Conservation (phyloP, 305 asterid genomes). For the Coffea humblotiana region DNA sequence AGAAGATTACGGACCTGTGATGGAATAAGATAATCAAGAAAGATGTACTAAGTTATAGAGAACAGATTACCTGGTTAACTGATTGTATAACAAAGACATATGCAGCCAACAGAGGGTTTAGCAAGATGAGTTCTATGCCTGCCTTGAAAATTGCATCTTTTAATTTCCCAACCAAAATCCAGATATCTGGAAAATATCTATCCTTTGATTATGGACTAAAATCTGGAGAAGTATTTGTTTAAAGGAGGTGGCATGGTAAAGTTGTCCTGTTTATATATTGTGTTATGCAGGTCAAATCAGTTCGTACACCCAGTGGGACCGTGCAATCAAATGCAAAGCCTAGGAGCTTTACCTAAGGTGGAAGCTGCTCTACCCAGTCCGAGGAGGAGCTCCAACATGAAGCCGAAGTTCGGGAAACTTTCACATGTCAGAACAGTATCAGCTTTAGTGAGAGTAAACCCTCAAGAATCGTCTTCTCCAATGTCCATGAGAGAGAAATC, state of each 20-base stretch:
- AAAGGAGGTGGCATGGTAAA: neutral
- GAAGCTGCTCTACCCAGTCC: constrained; percentile 46
- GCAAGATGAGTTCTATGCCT: neutral
- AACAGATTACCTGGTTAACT: neutral
- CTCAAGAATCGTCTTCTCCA: constrained; percentile 36
- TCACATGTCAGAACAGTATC: constrained; percentile 35
- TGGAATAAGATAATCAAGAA: neutral
- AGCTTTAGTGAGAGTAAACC: constrained; percentile 30
- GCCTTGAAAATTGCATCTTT: neutral
- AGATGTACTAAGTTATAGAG: neutral
- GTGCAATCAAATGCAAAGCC: constrained; percentile 40
- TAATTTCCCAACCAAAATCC: neutral
- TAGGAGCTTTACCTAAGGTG: constrained; percentile 36
- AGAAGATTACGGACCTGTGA: neutral
- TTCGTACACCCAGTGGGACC: constrained; percentile 63
- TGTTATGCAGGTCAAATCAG: constrained; percentile 61
- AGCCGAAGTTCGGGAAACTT: constrained; percentile 48
- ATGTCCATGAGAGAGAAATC: constrained; percentile 32
- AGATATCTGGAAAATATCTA: neutral
- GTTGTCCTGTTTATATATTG: constrained; percentile 12
- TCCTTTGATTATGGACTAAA: neutral
- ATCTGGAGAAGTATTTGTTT: neutral
- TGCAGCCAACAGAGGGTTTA: too few species aligned
- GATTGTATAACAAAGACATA: neutral
- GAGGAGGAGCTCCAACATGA: constrained; percentile 48